Evolutionary conservation across 768 basidiomycete genomes (phyloP), one percentile per base, ranked within the genome.

Genomic region (Holtermannia corniformis): DNA sequence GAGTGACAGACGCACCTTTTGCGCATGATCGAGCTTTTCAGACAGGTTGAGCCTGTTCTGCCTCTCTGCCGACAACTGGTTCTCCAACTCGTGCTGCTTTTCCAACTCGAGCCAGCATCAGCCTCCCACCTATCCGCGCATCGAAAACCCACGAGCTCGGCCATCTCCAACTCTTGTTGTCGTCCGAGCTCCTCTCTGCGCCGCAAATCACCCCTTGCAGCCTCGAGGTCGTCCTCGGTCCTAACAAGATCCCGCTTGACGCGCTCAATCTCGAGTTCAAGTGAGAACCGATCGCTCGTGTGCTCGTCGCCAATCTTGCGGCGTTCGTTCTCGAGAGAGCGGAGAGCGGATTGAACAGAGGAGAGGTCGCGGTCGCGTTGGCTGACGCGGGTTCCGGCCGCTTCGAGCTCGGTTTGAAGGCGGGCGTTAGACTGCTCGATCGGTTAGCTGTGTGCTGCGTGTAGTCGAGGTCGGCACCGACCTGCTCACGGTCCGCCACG

Each of bases 241-340:
- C 86, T 76, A 58, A 84, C 82, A 40, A 95, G 63, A 65, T 99
- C 93, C 24, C 91, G 79, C 69, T 84, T 84, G 46, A 91, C 74
- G 2, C 89, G 76, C 57, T 96, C 93, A 0, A 86, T 77, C 71
- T 99, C 92, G 19, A 96, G 79, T 68, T 95, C 87, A 26, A 96
- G 74, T 0, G 86, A 86, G 75, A 89, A 87, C 42, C 82, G 78
- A 21, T 89, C 85, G 2, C 82, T 84, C 0, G 85, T 84, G 63
- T 86, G 85, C 12, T 83, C 81, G 73, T 93, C 88, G 20, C 92
- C 92, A 0, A 84, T 78, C 52, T 81, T 78, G 73, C 84, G 83
- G 21, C 82, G 81, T 70, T 91, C 87, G 24, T 77, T 75, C 64
- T 95, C 89, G 44, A 86, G 71, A 1, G 76, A 71, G 57, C 81